Percentiles rank a stretch among this genome's conserved stretches.
Conservation (phyloP, 2,329 filamentous ascomycete genomes). For the Ophiostoma tasmaniense region DNA sequence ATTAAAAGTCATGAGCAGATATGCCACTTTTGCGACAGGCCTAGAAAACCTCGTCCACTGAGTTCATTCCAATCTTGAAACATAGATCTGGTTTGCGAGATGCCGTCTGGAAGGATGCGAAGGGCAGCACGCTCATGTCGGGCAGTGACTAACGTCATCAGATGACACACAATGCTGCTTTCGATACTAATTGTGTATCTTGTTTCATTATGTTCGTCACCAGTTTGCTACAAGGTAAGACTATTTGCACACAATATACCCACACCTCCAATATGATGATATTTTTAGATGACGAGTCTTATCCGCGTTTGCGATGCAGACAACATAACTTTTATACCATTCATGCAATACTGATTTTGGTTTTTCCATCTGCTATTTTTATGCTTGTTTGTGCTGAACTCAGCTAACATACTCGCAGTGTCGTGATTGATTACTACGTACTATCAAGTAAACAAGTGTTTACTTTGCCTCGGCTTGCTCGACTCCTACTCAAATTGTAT, state of each 20-base stretch:
- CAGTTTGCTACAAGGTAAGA: constrained; percentile 13
- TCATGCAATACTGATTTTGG: constrained; percentile 49
- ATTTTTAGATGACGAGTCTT: constrained; percentile 70
- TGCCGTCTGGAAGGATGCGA: not conserved
- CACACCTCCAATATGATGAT: constrained; percentile 35
- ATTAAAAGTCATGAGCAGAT: constrained; percentile 65
- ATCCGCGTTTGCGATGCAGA: constrained; percentile 65
- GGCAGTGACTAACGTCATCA: constrained; percentile 11
- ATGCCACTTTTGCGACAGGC: constrained; percentile 89
- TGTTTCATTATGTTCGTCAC: not conserved
- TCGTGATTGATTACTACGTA: not conserved
- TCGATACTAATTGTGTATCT: not conserved
- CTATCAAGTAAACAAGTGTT: not conserved
- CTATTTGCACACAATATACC: constrained; percentile 5
- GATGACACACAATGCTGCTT: not conserved
- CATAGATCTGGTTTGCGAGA: constrained; percentile 4
- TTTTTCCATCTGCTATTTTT: constrained; percentile 18
- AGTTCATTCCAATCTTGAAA: constrained; percentile 32
- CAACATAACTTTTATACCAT: constrained; percentile 57
- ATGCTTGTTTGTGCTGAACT: constrained; percentile 16
- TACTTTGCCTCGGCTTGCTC: not conserved
- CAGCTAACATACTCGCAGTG: constrained; percentile 14
- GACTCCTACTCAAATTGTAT: not conserved
- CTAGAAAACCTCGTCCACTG: constrained; percentile 99
- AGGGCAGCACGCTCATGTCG: not conserved